Conservation (phyloP, 148 eudicot genomes). For the Linanthus parryae region DNA sequence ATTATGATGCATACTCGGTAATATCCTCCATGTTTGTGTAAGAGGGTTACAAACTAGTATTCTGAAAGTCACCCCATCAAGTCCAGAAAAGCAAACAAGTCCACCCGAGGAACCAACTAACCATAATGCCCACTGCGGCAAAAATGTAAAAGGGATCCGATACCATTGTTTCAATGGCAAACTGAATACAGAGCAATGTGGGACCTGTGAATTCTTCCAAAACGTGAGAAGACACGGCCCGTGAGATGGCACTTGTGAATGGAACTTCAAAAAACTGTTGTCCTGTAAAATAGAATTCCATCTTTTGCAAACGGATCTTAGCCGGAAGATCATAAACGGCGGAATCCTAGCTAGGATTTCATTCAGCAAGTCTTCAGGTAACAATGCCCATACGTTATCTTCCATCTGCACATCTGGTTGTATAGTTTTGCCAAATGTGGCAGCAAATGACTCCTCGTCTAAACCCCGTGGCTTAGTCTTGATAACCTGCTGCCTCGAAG, state of each 20-base stretch:
- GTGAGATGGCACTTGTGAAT: slow-evolving; percentile 92
- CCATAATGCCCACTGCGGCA: slow-evolving; percentile 95
- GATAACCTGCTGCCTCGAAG: slow-evolving; percentile 68
- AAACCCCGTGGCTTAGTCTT: slow-evolving; percentile 91
- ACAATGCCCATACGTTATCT: slow-evolving; percentile 95
- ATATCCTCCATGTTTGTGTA: slow-evolving; percentile 78
- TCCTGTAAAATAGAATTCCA: slow-evolving; percentile 93
- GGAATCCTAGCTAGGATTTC: slow-evolving; percentile 95
- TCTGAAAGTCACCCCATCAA: slow-evolving; percentile 65
- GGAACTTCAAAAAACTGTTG: slow-evolving; percentile 75
- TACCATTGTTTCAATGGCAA: slow-evolving; percentile 92
- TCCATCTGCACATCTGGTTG: slow-evolving; percentile 90
- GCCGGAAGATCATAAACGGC: slow-evolving; percentile 91
- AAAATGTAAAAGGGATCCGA: slow-evolving; percentile 72
- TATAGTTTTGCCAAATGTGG: slow-evolving; percentile 50
- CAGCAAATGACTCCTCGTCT: slow-evolving; percentile 71
- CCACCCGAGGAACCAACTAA: slow-evolving; percentile 95
- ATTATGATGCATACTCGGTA: slow-evolving; percentile 85
- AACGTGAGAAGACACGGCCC: slow-evolving; percentile 94
- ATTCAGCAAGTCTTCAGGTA: slow-evolving; percentile 89
- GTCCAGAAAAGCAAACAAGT: slow-evolving; percentile 85
- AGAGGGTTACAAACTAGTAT: slow-evolving; percentile 88
- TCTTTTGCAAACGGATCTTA: slow-evolving; percentile 88
- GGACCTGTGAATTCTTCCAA: slow-evolving; percentile 83
- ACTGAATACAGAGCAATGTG: slow-evolving; percentile 91